These are phyloP conservation scores for Aegilops speltoides DNA, from an alignment of 176 grass and related monocot species.

Conservation along the genomic window DNA sequence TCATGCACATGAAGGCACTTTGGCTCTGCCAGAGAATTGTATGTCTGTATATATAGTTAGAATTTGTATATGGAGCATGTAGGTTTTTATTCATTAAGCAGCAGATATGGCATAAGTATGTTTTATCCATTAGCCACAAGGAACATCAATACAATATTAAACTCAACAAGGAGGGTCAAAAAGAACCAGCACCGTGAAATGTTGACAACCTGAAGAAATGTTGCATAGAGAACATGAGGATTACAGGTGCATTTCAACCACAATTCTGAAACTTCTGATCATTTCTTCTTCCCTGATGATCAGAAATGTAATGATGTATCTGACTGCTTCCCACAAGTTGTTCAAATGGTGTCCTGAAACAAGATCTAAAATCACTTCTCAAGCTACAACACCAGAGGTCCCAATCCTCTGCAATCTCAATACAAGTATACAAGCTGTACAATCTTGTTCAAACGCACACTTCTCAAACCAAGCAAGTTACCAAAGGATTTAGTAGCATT, in stretches of 20 bases:
- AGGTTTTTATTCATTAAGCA: slow-evolving; percentile 29
- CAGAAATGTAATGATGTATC: neutral
- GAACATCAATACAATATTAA: neutral
- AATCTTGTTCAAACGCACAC: slow-evolving; percentile 34
- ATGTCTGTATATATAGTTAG: slow-evolving; percentile 20
- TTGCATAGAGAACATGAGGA: neutral
- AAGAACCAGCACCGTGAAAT: neutral
- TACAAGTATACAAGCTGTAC: slow-evolving; percentile 35
- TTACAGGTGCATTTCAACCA: neutral
- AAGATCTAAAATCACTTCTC: neutral
- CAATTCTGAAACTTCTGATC: neutral
- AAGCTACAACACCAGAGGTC: slow-evolving; percentile 27
- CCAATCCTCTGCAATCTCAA: slow-evolving; percentile 18
- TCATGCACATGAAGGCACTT: slow-evolving; percentile 8
- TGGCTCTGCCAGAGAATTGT: slow-evolving; percentile 9
- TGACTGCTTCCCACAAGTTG: neutral
- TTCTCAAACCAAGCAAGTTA: slow-evolving; percentile 40
- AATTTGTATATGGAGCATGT: slow-evolving; percentile 27
- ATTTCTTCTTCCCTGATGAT: neutral
- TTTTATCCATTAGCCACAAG: neutral
- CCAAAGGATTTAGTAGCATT: slow-evolving; percentile 5
- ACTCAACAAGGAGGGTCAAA: neutral
- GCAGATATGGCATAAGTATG: neutral
- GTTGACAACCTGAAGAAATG: neutral
- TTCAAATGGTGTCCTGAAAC: neutral